A percentile compares a stretch with the other conserved stretches of the same genome.
These are phyloP conservation scores for Suillus clintonianus DNA, from an alignment of 768 basidiomycete species.

Conservation along the genomic window DNA sequence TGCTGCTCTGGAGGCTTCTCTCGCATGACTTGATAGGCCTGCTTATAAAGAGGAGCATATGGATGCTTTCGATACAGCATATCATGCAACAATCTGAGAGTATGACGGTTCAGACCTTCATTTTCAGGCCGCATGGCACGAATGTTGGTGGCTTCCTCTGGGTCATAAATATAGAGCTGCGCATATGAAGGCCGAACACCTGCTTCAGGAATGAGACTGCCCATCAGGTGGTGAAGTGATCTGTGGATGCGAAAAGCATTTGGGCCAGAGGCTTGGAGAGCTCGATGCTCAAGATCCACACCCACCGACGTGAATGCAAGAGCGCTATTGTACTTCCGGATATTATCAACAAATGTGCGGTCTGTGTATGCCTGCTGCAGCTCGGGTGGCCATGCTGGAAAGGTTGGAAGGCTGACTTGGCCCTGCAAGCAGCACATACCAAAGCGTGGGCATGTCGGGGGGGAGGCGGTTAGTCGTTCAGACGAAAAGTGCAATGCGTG, in stretches of 20 bases:
- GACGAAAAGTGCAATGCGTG: constrained; percentile 18
- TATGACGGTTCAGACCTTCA: constrained; percentile 14
- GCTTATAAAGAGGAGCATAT: constrained; percentile 32
- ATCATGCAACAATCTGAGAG: constrained; percentile 26
- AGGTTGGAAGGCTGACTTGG: constrained; percentile 20
- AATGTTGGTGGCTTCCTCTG: constrained; percentile 31
- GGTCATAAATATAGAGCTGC: constrained; percentile 46
- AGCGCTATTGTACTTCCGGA: constrained; percentile 43
- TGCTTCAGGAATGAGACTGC: constrained; percentile 28
- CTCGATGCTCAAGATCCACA: constrained; percentile 28
- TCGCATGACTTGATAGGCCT: constrained; percentile 33
- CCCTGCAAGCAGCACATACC: constrained; percentile 30
- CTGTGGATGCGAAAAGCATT: constrained; percentile 38
- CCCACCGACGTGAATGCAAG: constrained; percentile 42
- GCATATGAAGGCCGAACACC: constrained; percentile 31
- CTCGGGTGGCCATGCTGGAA: constrained; percentile 18
- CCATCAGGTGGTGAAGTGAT: constrained; percentile 37
- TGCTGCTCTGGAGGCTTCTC: constrained; percentile 18
- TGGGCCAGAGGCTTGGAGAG: constrained; percentile 32
- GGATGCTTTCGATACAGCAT: constrained; percentile 22
- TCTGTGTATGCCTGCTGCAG: constrained; percentile 17
- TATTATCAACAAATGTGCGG: constrained; percentile 32
- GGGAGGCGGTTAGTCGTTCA: constrained; percentile 12
- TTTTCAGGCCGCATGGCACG: constrained; percentile 21
- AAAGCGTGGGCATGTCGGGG: constrained; percentile 13